Evolutionary conservation across 805 yeast genomes (phyloP).

Genomic region (Brettanomyces sp.): DNA sequence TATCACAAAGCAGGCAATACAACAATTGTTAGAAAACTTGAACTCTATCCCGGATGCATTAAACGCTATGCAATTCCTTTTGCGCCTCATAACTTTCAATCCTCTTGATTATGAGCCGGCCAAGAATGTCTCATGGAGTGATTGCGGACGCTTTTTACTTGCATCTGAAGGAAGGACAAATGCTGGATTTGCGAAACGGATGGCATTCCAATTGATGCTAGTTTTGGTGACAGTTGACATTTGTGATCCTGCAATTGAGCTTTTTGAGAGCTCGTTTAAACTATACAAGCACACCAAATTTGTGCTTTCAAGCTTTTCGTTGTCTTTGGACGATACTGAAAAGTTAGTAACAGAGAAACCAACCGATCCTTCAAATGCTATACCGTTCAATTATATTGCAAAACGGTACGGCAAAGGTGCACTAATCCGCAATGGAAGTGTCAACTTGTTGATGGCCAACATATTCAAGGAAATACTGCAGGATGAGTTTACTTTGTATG

Average conservation of each 20-base stretch:
- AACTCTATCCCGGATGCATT: slow-evolving; percentile 14
- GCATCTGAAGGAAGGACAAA: slow-evolving; percentile 12
- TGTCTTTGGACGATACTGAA: slow-evolving; percentile 1
- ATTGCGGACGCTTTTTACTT: slow-evolving; percentile 16
- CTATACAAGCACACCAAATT: slow-evolving; percentile 8
- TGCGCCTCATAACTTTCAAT: slow-evolving; percentile 20
- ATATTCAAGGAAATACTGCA: slow-evolving; percentile 9
- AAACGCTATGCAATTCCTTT: slow-evolving; percentile 27
- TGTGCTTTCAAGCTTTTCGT: slow-evolving; percentile 3
- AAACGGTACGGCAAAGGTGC: slow-evolving; percentile 16
- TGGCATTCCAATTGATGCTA: slow-evolving; percentile 18
- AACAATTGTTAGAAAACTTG: slow-evolving; percentile 25
- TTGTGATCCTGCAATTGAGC: slow-evolving; percentile 15
- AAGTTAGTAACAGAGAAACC: not conserved
- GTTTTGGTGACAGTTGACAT: slow-evolving; percentile 25
- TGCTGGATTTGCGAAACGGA: slow-evolving; percentile 9
- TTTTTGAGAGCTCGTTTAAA: slow-evolving; percentile 13
- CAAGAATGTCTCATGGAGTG: slow-evolving; percentile 14
- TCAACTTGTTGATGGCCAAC: slow-evolving; percentile 15
- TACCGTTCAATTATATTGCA: slow-evolving; percentile 8
- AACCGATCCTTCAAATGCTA: slow-evolving; percentile 1
- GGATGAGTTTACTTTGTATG: slow-evolving; percentile 14
- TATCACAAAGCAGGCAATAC: slow-evolving; percentile 30
- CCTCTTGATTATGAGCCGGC: slow-evolving; percentile 11
- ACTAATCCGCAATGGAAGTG: slow-evolving; percentile 13